A percentile compares a stretch with the other conserved stretches of the same genome.
Conservation (phyloP, 2,329 filamentous ascomycete genomes). For the Ascochyta clinopodiicola region DNA sequence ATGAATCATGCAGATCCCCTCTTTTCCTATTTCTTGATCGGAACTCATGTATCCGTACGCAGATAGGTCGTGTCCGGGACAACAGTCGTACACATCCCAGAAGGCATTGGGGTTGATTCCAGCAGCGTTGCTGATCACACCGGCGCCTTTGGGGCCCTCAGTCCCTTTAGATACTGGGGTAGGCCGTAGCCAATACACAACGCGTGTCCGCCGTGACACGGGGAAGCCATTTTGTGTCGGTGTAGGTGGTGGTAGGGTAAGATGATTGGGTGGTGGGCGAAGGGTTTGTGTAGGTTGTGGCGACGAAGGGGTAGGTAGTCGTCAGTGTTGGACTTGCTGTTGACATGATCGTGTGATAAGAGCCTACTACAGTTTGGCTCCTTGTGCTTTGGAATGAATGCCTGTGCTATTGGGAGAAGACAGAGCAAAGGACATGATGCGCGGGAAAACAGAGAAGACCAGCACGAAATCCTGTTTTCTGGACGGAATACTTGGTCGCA, state of each 20-base stretch:
- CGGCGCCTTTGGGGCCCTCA: slow-evolving; percentile 7
- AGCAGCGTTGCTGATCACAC: slow-evolving; percentile 28
- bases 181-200: neutral
- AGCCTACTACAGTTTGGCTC: too few relatives aligned
- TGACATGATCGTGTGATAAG: neutral
- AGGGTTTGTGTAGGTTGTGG: neutral
- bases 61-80: slow-evolving; percentile 15
- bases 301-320: neutral
- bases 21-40: neutral
- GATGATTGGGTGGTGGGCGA: neutral
- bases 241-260: neutral
- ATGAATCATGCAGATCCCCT: slow-evolving; percentile 15
- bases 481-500: too few relatives aligned
- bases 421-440: too few relatives aligned
- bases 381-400: too few relatives aligned
- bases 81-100: slow-evolving; percentile 33
- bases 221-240: neutral
- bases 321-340: neutral
- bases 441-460: too few relatives aligned
- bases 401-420: too few relatives aligned
- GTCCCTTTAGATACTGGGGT: slow-evolving; percentile 5
- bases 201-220: neutral
- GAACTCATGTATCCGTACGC: slow-evolving; percentile 12
- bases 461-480: too few relatives aligned
- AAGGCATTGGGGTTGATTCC: slow-evolving; percentile 31